These are phyloP conservation scores for Persicaria tinctoria DNA, from an alignment of 148 eudicot species.

Conservation along the genomic window DNA sequence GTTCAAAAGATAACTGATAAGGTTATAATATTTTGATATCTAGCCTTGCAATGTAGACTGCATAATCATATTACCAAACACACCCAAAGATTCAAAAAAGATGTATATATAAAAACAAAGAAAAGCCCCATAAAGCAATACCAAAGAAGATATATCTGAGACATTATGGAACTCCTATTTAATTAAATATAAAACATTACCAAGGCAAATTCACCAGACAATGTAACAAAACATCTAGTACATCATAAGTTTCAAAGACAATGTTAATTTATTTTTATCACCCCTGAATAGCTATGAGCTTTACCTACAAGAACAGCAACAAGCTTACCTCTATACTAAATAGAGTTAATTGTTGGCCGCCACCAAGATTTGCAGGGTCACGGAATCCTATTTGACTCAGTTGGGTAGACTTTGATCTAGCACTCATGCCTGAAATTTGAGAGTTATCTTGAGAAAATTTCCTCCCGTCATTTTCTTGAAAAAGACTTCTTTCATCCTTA, in stretches of 20 bases:
- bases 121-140: background rate
- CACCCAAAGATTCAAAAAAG: too few species aligned
- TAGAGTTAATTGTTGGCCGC: constrained; percentile 84
- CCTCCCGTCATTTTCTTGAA: constrained; percentile 21
- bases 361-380: constrained; percentile 90
- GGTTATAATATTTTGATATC: too few species aligned
- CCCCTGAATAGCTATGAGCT: background rate
- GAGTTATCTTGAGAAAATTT: constrained; percentile 50
- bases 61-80: too few species aligned
- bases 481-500: constrained; percentile 19
- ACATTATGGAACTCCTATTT: background rate
- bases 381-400: constrained; percentile 89
- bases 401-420: constrained; percentile 62
- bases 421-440: constrained; percentile 88
- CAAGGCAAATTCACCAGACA: background rate
- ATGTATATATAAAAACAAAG: background rate
- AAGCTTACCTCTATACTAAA: constrained; percentile 74
- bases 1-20: too few species aligned
- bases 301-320: background rate
- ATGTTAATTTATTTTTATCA: background rate
- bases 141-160: background rate
- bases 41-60: too few species aligned
- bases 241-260: background rate
- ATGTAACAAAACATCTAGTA: background rate
- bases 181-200: background rate